These are phyloP conservation scores for Penicillium diatomitis DNA, from an alignment of 495 filamentous ascomycete genomes.

Conservation along the genomic window DNA sequence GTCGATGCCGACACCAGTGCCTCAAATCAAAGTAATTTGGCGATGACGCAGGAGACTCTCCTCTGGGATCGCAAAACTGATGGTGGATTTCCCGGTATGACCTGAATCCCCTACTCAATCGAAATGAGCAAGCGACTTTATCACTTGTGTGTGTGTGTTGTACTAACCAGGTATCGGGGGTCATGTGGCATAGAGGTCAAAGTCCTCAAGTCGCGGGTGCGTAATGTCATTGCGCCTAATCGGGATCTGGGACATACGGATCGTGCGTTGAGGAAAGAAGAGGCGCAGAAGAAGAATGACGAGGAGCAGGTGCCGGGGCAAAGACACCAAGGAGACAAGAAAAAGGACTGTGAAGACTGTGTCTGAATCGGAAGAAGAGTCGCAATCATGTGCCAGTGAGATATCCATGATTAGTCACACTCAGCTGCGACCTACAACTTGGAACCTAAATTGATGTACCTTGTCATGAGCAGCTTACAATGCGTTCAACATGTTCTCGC, in stretches of 20 bases:
- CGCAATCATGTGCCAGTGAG: too few species aligned
- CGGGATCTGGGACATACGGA: constrained; percentile 80
- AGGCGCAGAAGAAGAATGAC: constrained; percentile 8
- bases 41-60: constrained; percentile 30
- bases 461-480: too few species aligned
- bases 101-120: too few species aligned
- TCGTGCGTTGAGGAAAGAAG: constrained; percentile 31
- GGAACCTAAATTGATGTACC: too few species aligned
- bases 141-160: too few species aligned
- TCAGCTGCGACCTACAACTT: too few species aligned
- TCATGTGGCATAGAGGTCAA: constrained; percentile 54
- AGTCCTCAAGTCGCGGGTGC: constrained; percentile 77
- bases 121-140: too few species aligned
- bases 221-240: constrained; percentile 71
- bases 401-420: too few species aligned
- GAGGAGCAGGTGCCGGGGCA: not conserved
- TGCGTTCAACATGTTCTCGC: too few species aligned
- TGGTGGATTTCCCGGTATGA: constrained; percentile 79
- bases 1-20: not conserved
- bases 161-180: too few species aligned
- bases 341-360: constrained; percentile 40
- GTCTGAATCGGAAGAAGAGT: not conserved
- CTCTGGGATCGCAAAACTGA: constrained; percentile 87
- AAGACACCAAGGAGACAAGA: not conserved
- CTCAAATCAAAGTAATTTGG: not conserved